A percentile compares a stretch with the other conserved stretches of the same genome.
These are phyloP conservation scores for Russula earlei DNA, from an alignment of 768 basidiomycete genomes.

Conservation along the genomic window DNA sequence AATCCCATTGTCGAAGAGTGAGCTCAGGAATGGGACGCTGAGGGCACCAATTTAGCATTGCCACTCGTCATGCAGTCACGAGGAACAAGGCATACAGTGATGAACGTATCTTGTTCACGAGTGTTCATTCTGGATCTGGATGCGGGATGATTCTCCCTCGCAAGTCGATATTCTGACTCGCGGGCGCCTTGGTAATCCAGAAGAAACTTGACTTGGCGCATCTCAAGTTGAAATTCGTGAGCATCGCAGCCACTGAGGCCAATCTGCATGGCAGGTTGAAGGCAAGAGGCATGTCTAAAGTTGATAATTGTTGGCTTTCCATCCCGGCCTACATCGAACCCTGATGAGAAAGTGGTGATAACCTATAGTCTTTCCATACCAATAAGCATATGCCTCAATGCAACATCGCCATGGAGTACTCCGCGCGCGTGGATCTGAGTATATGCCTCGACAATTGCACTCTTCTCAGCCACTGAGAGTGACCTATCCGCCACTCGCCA, in stretches of 20 bases:
- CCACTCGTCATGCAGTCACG: background rate
- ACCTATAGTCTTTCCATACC: conserved; percentile 15
- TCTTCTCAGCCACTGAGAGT: conserved; percentile 47
- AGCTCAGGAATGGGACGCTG: conserved; percentile 9
- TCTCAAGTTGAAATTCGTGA: conserved; percentile 40
- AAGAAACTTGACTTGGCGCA: conserved; percentile 47
- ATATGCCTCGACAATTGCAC: conserved; percentile 42
- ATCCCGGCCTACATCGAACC: conserved; percentile 30
- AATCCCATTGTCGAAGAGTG: conserved; percentile 16
- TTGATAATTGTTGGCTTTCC: conserved; percentile 37
- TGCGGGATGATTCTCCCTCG: background rate
- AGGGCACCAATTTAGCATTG: background rate
- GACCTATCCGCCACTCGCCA: conserved; percentile 50
- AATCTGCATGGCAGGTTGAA: conserved; percentile 24
- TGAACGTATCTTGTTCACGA: background rate
- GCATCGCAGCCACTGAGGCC: conserved; percentile 30
- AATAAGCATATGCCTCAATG: conserved; percentile 40
- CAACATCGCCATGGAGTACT: conserved; percentile 27
- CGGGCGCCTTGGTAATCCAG: conserved; percentile 37
- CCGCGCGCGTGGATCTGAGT: conserved; percentile 31
- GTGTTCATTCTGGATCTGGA: background rate
- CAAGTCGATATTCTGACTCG: conserved; percentile 13
- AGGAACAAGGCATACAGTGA: background rate
- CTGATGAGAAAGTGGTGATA: background rate
- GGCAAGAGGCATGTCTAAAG: conserved; percentile 35